Percentiles rank a stretch among this genome's conserved stretches.
These are phyloP conservation scores for Pseudoneurospora amorphoporcata DNA, from an alignment of 495 filamentous ascomycete species.

Conservation along the genomic window DNA sequence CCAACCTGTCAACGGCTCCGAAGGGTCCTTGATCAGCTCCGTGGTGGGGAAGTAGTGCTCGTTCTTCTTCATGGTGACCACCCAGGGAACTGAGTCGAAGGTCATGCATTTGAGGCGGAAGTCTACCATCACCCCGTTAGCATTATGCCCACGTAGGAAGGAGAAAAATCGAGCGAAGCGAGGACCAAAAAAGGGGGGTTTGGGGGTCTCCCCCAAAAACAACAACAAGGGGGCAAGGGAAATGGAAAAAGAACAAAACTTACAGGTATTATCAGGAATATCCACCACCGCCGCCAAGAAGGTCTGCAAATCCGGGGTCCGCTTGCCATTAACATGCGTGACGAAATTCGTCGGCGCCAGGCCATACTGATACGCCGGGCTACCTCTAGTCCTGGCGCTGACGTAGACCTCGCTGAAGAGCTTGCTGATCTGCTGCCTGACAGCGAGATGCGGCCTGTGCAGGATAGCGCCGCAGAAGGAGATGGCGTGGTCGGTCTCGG, in stretches of 20 bases:
- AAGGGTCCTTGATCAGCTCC: constrained; percentile 69
- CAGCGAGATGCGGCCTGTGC: constrained; percentile 90
- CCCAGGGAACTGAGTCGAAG: constrained; percentile 96
- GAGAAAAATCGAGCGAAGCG: not conserved
- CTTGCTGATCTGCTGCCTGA: constrained; percentile 92
- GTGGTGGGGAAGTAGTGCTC: constrained; percentile 96
- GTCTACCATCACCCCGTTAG: constrained; percentile 32
- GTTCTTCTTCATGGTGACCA: constrained; percentile 99
- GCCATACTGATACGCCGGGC: constrained; percentile 84
- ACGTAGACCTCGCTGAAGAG: constrained; percentile 98
- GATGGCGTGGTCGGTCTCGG: constrained; percentile 85
- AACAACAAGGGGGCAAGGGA: not conserved
- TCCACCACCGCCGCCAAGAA: constrained; percentile 72
- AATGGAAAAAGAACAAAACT: constrained; percentile 14
- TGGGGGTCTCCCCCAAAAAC: not conserved
- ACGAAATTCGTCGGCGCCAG: constrained; percentile 96
- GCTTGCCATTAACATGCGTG: constrained; percentile 80
- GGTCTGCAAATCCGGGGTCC: constrained; percentile 65
- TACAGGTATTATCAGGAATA: constrained; percentile 89
- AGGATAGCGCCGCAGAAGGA: constrained; percentile 93
- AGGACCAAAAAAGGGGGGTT: not conserved
- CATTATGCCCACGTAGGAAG: too few relatives aligned
- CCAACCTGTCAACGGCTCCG: constrained; percentile 52
- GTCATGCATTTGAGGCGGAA: constrained; percentile 91
- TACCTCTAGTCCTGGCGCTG: constrained; percentile 71